Percentiles rank a stretch among this genome's conserved stretches.
Evolutionary conservation across 2,329 filamentous ascomycete genomes (phyloP).

Genomic region (Beauveria bassiana): DNA sequence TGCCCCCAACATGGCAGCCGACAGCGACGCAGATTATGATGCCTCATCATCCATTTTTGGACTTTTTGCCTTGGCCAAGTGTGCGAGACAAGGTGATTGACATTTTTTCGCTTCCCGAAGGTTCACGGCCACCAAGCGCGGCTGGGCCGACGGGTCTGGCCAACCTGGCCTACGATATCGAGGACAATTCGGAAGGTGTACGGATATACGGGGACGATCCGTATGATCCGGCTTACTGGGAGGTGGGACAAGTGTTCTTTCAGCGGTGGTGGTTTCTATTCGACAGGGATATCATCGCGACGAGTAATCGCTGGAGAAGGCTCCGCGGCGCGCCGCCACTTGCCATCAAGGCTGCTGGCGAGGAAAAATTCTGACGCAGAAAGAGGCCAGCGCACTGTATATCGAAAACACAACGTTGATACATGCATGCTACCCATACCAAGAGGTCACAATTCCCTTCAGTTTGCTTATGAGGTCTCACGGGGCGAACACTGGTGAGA

Average conservation of each 20-base stretch:
- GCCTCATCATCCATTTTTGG: constrained; percentile 49
- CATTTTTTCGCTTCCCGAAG: constrained; percentile 40
- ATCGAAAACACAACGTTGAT: background rate
- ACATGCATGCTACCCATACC: too few species aligned
- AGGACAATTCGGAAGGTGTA: constrained; percentile 45
- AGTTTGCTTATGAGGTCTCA: too few species aligned
- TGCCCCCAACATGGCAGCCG: constrained; percentile 42
- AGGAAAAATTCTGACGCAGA: background rate
- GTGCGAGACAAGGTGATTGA: constrained; percentile 45
- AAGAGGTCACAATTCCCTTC: too few species aligned
- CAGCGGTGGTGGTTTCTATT: constrained; percentile 55
- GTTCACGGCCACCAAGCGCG: constrained; percentile 38
- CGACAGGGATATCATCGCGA: constrained; percentile 43
- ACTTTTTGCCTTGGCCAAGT: constrained; percentile 50
- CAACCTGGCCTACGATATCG: constrained; percentile 48
- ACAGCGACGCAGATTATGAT: constrained; percentile 40
- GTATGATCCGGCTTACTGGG: constrained; percentile 42
- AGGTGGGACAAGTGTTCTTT: constrained; percentile 51
- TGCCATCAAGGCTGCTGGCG: background rate
- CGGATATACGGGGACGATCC: constrained; percentile 42
- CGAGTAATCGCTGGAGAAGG: constrained; percentile 43
- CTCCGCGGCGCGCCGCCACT: constrained; percentile 35
- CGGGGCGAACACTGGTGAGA: too few species aligned
- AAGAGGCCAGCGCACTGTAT: background rate
- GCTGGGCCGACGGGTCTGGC: constrained; percentile 39